Percentiles rank a stretch among this genome's conserved stretches.
Evolutionary conservation across 768 basidiomycete species (phyloP).

Genomic region (Cystofilobasidium bisporidii): DNA sequence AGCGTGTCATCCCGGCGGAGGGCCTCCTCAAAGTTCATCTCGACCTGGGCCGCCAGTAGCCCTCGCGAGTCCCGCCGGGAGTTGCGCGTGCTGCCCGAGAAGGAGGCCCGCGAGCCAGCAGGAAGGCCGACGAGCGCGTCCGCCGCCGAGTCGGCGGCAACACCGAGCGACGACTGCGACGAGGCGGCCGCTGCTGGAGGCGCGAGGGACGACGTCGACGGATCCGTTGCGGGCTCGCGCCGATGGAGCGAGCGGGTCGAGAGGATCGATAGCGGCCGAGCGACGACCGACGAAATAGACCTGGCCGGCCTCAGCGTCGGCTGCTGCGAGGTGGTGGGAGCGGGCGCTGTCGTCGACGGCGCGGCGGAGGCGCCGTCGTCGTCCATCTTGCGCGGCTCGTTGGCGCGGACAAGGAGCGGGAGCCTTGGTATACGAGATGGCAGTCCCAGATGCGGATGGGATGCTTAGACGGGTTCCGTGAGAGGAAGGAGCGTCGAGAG

Average conservation of each 20-base stretch:
- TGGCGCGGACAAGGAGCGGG: too few relatives aligned
- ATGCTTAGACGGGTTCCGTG: too few relatives aligned
- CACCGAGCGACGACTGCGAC: not conserved
- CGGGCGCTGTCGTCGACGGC: too few relatives aligned
- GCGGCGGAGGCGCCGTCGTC: too few relatives aligned
- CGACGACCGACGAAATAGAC: slow-evolving; percentile 2
- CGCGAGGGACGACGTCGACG: not conserved
- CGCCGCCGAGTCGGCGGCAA: not conserved
- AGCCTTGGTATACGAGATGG: too few relatives aligned
- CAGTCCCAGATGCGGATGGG: too few relatives aligned
- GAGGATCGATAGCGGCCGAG: slow-evolving; percentile 11
- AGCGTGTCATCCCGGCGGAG: slow-evolving; percentile 11
- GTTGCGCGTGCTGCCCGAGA: slow-evolving; percentile 1
- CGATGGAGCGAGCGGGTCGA: slow-evolving; percentile 1
- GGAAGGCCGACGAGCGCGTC: slow-evolving; percentile 5
- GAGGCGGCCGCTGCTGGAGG: not conserved
- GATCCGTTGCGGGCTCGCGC: slow-evolving; percentile 10
- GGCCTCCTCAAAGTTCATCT: slow-evolving; percentile 16
- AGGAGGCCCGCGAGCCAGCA: not conserved
- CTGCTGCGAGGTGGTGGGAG: not conserved
- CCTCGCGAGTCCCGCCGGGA: slow-evolving; percentile 9
- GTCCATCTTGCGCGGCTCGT: too few relatives aligned
- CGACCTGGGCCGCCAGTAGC: slow-evolving; percentile 2
- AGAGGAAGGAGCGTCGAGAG: too few relatives aligned
- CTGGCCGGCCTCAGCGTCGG: not conserved